A percentile compares a stretch with the other conserved stretches of the same genome.
Conservation (phyloP, 176 grass and related monocot species). For the Triticum dicoccoides region DNA sequence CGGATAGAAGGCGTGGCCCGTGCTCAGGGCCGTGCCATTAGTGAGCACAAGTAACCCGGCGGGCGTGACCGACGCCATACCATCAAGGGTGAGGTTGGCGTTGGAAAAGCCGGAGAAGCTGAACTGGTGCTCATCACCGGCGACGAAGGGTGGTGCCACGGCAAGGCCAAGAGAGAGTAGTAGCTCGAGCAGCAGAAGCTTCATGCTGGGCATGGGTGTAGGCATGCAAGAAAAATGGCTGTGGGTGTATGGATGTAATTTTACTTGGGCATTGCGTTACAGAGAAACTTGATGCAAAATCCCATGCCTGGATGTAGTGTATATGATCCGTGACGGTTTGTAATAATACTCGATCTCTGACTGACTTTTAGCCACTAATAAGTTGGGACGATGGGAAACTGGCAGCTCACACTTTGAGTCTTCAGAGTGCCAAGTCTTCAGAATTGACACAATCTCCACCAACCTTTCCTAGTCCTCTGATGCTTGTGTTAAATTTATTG, state of each 20-base stretch:
- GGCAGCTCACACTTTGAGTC: background rate
- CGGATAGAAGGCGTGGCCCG: constrained; percentile 26
- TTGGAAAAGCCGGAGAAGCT: constrained; percentile 37
- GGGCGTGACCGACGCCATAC: background rate
- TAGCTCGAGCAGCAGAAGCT: background rate
- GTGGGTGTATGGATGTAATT: too few relatives aligned
- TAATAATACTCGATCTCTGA: background rate
- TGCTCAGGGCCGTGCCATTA: background rate
- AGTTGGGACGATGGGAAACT: background rate
- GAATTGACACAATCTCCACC: background rate
- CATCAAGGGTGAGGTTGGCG: constrained; percentile 25
- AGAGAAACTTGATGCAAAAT: background rate
- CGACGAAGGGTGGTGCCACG: background rate
- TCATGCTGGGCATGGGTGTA: background rate
- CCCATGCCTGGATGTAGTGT: background rate
- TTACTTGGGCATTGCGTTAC: too few relatives aligned
- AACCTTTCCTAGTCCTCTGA: background rate
- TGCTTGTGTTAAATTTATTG: background rate
- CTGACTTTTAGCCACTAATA: background rate
- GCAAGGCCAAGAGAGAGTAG: background rate
- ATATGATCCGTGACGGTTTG: too few relatives aligned
- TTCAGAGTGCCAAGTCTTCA: background rate
- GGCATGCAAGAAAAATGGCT: background rate
- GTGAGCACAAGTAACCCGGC: constrained; percentile 17
- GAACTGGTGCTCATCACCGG: constrained; percentile 5